Conservation (phyloP, 768 basidiomycete genomes). For the Kwoniella heveanensis region DNA sequence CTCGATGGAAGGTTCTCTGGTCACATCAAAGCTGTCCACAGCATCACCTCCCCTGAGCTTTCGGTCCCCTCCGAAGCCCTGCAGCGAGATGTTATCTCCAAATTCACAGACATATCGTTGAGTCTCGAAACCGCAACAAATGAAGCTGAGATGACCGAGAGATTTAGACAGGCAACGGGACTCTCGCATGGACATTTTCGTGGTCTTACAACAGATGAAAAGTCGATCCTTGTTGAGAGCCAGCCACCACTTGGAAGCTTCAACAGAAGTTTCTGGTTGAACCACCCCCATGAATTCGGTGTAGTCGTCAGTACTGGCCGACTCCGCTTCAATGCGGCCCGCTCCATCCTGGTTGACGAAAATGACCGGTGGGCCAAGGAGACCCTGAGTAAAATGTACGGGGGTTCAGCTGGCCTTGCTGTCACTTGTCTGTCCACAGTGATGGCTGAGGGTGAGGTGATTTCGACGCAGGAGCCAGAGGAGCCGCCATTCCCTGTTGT, state of each 20-base stretch:
- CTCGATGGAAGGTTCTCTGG: not conserved
- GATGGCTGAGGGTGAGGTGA: not conserved
- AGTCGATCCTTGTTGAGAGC: no score
- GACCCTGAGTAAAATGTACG: not conserved
- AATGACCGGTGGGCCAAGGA: not conserved
- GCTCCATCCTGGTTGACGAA: not conserved
- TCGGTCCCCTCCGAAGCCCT: not conserved
- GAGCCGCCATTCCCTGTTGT: no score
- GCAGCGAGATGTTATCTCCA: not conserved
- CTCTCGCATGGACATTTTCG: not conserved
- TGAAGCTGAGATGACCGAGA: not conserved
- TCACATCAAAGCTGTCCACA: not conserved
- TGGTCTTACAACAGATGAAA: not conserved
- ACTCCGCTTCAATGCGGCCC: not conserved
- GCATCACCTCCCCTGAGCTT: not conserved
- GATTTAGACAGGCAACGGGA: not conserved
- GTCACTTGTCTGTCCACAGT: not conserved
- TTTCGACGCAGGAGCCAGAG: not conserved
- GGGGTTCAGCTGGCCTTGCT: not conserved
- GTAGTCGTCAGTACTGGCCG: not conserved
- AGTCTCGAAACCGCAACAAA: not conserved
- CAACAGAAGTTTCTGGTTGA: not conserved
- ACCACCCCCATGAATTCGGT: not conserved
- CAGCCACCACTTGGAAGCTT: no score
- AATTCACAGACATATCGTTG: not conserved